Conservation (phyloP, 768 basidiomycete genomes). For the Xerocomellus chrysenteron region DNA sequence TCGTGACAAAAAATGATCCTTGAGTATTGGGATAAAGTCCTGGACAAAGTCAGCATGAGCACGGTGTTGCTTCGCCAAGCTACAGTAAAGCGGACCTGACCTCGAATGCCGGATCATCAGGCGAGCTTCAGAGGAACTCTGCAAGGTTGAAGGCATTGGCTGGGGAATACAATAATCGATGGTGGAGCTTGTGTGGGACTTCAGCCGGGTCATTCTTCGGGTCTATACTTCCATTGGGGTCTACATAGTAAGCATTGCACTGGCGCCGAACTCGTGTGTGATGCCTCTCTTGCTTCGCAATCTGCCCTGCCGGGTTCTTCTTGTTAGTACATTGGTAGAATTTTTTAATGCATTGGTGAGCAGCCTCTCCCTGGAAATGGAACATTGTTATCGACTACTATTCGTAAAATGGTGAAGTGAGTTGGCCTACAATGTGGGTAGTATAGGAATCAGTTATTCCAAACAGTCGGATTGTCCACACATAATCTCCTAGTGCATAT, state of each 20-base stretch:
- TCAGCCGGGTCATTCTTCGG: no score
- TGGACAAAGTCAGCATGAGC: not conserved
- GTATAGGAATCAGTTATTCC: no score
- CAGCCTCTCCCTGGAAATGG: slow-evolving; percentile 30
- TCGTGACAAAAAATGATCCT: not conserved
- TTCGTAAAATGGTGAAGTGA: no score
- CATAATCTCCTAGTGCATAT: no score
- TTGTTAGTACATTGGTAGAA: slow-evolving; percentile 27
- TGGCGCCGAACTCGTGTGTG: not conserved
- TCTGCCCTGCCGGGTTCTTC: not conserved
- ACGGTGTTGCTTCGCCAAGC: not conserved
- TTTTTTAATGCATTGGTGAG: slow-evolving; percentile 32
- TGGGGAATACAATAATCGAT: no score
- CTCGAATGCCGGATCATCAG: not conserved
- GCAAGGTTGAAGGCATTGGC: not conserved
- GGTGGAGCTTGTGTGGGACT: not conserved
- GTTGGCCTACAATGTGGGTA: no score
- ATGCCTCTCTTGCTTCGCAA: not conserved
- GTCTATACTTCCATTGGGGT: no score
- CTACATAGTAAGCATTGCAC: no score
- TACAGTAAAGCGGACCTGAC: no score
- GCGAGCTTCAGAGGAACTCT: not conserved
- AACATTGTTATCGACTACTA: no score
- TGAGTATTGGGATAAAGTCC: not conserved
- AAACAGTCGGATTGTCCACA: no score